phyloP scores from a whole-genome alignment of 768 basidiomycete genomes.

The Pleurotus giganteus region DNA sequence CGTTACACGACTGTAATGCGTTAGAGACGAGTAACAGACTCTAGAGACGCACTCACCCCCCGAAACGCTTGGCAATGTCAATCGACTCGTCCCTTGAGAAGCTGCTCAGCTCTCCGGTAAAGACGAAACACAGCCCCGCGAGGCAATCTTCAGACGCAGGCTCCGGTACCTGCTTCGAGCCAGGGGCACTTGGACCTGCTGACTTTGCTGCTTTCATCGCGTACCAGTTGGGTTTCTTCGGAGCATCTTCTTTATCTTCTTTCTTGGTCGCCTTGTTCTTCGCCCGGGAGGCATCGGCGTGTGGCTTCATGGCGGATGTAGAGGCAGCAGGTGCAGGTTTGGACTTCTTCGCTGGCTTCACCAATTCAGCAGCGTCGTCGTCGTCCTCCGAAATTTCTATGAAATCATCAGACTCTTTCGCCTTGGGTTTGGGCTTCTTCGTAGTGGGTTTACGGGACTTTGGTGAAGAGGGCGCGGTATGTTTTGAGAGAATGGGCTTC shows the following conservation, averaged over 20 bases:
- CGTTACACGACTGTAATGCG: slow-evolving; percentile 70
- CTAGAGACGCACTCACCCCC: slow-evolving; percentile 61
- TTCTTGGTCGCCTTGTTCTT: slow-evolving; percentile 15
- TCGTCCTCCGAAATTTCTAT: slow-evolving; percentile 25
- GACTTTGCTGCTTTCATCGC: slow-evolving; percentile 58
- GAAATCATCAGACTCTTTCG: slow-evolving; percentile 28
- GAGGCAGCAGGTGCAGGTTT: slow-evolving; percentile 5
- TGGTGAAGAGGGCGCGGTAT: not conserved
- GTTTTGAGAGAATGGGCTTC: not conserved
- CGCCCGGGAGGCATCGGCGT: slow-evolving; percentile 13
- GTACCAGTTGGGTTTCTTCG: slow-evolving; percentile 39
- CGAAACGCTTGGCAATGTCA: slow-evolving; percentile 90
- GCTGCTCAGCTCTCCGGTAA: slow-evolving; percentile 88
- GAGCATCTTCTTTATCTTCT: slow-evolving; percentile 12
- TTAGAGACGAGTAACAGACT: not conserved
- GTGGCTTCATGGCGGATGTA: not conserved
- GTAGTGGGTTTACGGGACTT: slow-evolving; percentile 1
- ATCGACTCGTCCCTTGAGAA: slow-evolving; percentile 85
- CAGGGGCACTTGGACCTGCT: slow-evolving; percentile 62
- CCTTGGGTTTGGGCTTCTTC: not conserved
- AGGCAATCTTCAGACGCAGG: slow-evolving; percentile 66
- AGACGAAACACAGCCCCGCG: slow-evolving; percentile 87
- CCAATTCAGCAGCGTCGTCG: slow-evolving; percentile 21
- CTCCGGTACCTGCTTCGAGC: slow-evolving; percentile 71
- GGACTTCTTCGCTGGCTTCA: slow-evolving; percentile 15